Evolutionary conservation across 306 rosid species (phyloP), one percentile per base, ranked within the genome.

Genomic region (Trichosanthes truncata): DNA sequence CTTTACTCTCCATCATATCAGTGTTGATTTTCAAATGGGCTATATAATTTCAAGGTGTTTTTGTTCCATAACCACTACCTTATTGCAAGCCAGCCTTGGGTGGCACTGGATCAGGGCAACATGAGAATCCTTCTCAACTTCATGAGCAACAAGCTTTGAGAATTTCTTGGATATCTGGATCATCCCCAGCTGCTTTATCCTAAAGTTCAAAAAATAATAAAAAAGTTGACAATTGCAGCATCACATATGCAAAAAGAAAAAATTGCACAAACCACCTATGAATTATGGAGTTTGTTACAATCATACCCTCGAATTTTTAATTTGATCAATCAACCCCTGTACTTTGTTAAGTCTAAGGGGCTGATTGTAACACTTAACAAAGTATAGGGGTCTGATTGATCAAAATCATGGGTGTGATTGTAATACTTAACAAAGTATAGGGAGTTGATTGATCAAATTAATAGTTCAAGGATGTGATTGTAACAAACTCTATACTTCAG

Each of bases 141-240:
- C 76, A 65, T 6, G 63, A 66, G 82, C 97, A 90, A 83, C 94
- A 90, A 40, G 90, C 94, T 86, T 87, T 79, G 59, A 92, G 83
- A 79, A 94, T 83, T 51, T 92, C 96, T 84, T 91, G 87, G 40
- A 94, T 94, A 67, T 87, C 89, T 17, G 98, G 97, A 76, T 94
- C 98, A 85, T 92, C 97, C 78, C 98, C 93, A 25, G 98, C 98
- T 87, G 91, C 98, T 87, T 89, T 94, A 78, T 94, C 98, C 98
- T 75, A 78, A 66, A 63, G 55, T 53, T 84, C 13, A 76, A 52
- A 62, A 71, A 2, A 69, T 69, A 6, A 63, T 40, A 31, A 29
- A 72, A n/a, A 36, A 45, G 5, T 15, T 31, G 52, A 41, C 4
- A 18, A 7, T 26, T 52, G 62, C 3, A 66, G 29, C 45, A 29